phyloP scores from a whole-genome alignment of 2,329 filamentous ascomycete species.

The Ophiostoma ips region DNA sequence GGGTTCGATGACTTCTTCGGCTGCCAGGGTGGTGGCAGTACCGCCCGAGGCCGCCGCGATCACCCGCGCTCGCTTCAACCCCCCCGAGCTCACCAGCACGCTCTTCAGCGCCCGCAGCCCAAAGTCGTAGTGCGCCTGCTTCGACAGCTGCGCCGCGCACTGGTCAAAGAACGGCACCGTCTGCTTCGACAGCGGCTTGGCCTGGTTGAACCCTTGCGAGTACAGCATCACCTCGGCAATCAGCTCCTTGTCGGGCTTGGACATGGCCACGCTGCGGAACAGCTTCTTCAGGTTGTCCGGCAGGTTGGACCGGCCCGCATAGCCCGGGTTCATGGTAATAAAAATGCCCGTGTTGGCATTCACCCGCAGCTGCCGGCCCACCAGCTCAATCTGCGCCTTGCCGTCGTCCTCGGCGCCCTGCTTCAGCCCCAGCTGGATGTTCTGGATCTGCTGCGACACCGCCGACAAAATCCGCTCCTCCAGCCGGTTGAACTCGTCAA shows the following conservation, averaged over 20 bases:
- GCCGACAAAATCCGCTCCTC: constrained; percentile 96
- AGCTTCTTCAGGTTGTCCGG: constrained; percentile 99
- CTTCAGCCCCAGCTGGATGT: constrained; percentile 92
- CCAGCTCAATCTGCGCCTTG: constrained; percentile 85
- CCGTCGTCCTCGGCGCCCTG: constrained; percentile 66
- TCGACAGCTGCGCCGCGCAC: constrained; percentile 68
- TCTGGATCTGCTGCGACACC: constrained; percentile 97
- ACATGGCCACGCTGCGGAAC: constrained; percentile 99
- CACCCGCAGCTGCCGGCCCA: constrained; percentile 79
- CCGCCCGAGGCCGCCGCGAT: no score
- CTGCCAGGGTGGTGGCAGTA: constrained; percentile 15
- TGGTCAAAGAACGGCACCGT: constrained; percentile 97
- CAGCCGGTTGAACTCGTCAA: constrained; percentile 98
- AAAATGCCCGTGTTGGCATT: constrained; percentile 95
- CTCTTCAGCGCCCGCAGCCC: constrained; percentile 95
- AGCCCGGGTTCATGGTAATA: constrained; percentile 99
- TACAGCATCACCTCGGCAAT: constrained; percentile 99
- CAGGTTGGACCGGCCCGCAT: constrained; percentile 92
- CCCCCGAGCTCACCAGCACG: constrained; percentile 93
- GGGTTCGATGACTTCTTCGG: constrained; percentile 66
- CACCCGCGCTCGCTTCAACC: constrained; percentile 76
- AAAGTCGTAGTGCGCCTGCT: constrained; percentile 98
- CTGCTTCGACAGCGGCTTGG: constrained; percentile 84
- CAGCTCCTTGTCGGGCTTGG: constrained; percentile 97
- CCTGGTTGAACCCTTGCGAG: constrained; percentile 96